These are phyloP conservation scores for Drechslerella stenobrocha DNA, from an alignment of 2,329 filamentous ascomycete genomes.

Conservation along the genomic window DNA sequence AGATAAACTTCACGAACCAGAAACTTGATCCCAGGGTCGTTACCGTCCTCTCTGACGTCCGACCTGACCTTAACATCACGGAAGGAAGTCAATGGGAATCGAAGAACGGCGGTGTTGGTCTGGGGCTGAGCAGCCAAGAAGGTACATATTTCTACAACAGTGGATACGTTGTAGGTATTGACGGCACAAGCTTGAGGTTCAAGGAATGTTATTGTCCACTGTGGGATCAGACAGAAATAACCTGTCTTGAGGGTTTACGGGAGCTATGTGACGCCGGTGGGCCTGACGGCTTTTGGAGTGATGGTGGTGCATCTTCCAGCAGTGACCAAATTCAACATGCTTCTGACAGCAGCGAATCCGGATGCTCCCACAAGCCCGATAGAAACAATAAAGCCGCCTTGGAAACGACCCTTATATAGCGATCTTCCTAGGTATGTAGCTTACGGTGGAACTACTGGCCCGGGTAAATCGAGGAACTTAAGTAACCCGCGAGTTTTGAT, in stretches of 20 bases:
- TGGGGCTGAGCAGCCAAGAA: constrained; percentile 10
- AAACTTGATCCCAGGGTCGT: constrained; percentile 10
- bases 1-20: constrained; percentile 27
- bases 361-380: no score
- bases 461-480: no score
- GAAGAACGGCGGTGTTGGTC: constrained; percentile 9
- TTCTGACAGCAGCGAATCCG: no score
- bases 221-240: constrained; percentile 11
- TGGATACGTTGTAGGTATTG: constrained; percentile 29
- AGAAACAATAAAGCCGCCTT: no score
- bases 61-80: constrained; percentile 23
- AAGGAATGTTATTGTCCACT: constrained; percentile 24
- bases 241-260: neutral
- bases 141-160: constrained; percentile 23
- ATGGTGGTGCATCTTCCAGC: neutral
- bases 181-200: constrained; percentile 14
- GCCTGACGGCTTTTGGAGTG: constrained; percentile 20
- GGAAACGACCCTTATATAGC: no score
- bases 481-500: no score
- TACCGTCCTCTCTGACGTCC: constrained; percentile 16
- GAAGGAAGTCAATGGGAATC: constrained; percentile 16
- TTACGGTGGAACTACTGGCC: no score
- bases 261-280: neutral
- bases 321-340: no score
- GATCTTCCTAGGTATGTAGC: no score